These are phyloP conservation scores for Arthrocladium fulminans DNA, from an alignment of 2,329 filamentous ascomycete genomes.

Conservation along the genomic window DNA sequence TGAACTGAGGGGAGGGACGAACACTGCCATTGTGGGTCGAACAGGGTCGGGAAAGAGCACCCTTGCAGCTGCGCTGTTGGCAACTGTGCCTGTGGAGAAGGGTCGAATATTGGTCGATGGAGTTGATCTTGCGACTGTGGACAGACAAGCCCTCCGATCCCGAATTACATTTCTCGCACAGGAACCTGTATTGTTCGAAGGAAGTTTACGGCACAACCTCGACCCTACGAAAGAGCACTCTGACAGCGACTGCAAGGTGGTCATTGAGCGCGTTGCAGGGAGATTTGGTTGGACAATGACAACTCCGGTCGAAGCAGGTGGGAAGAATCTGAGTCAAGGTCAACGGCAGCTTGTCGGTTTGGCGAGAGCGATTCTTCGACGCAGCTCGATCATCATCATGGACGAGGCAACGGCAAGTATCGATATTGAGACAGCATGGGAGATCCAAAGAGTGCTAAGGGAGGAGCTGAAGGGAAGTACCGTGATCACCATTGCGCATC, in stretches of 20 bases:
- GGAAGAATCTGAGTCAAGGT: constrained; percentile 55
- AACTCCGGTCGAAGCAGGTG: constrained; percentile 51
- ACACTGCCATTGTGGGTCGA: constrained; percentile 69
- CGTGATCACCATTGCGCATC: constrained; percentile 58
- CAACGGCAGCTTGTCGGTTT: constrained; percentile 58
- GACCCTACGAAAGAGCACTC: constrained; percentile 52
- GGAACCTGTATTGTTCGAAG: constrained; percentile 57
- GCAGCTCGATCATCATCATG: constrained; percentile 55
- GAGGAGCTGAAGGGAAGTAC: constrained; percentile 51
- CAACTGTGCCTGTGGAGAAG: constrained; percentile 43
- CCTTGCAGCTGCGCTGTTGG: constrained; percentile 53
- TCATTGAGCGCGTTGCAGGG: constrained; percentile 47
- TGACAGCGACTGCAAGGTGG: constrained; percentile 45
- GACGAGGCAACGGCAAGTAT: constrained; percentile 60
- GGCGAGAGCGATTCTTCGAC: constrained; percentile 52
- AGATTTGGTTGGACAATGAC: constrained; percentile 48
- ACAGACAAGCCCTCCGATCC: constrained; percentile 50
- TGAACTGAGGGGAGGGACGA: constrained; percentile 66
- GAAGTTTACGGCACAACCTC: constrained; percentile 53
- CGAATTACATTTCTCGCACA: constrained; percentile 60
- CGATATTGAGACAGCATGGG: constrained; percentile 51
- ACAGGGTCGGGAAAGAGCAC: constrained; percentile 78
- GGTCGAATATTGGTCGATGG: constrained; percentile 53
- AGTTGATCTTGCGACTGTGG: constrained; percentile 51
- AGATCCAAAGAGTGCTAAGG: constrained; percentile 47